Base-by-base conservation (phyloP, 805 yeast genomes). In the Starmerella bacillaris region DNA sequence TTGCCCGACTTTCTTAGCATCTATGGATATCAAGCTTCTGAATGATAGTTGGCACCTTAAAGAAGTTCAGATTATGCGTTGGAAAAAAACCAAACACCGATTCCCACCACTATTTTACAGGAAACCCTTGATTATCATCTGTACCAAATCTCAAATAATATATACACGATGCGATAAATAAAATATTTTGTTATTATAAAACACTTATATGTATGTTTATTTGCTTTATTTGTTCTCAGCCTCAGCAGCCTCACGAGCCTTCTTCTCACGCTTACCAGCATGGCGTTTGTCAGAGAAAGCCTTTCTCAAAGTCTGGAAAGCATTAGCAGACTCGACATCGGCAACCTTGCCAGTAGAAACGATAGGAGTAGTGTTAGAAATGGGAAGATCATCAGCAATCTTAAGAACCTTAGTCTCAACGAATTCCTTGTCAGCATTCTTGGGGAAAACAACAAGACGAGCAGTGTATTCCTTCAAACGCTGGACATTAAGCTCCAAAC, bases 231-330 rank as follows among this genome's bases (percentile, higher is more conserved):
- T 82, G 46, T 51, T 17, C 72, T 84, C 98, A 64, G 95, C 96
- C 70, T 82, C 96, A 64, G 94, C 95, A 72, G 72, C 73, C 54
- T 84, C 95, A 61, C 64, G 74, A 59, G 93, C 93, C 70, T 94
- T 78, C 92, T 86, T 89, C 63, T 75, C 96, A 70, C 92, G 83
- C 69, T 72, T 70, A 73, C 99, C 99, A 64, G 65, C 70, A 78
- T 71, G 78, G 67, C 72, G 82, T 74, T 86, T 82, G 57, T 78
- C 79, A 54, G 92, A 75, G 73, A 89, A 79, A 50, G 96, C 96
- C 58, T 70, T 65, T 70, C 96, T 80, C 63, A 89, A 78, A 57
- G 95, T 83, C 65, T 76, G 72, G 92, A 58, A 86, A 60, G 98
- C 96, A 55, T 65, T 74, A 59, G 71, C 76, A 60, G 67, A 60